A percentile compares a stretch with the other conserved stretches of the same genome.
Conservation (phyloP, 345 rosid genomes). For the Crucihimalaya himalaica region DNA sequence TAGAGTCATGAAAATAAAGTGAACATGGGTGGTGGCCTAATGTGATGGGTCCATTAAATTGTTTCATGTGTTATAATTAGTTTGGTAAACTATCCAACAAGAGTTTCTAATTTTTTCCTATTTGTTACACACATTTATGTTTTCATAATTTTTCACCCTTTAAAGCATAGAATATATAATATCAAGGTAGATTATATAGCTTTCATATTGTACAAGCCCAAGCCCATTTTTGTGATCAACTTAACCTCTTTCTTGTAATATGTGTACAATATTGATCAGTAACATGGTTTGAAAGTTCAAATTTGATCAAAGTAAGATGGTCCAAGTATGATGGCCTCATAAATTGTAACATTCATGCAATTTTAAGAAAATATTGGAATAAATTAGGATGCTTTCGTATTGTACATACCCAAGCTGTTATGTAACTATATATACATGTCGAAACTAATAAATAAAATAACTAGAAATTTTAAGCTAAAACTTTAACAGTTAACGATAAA, state of each 20-base stretch:
- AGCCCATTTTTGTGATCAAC: not conserved
- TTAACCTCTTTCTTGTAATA: not conserved
- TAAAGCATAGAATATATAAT: not conserved
- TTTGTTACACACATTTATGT: not conserved
- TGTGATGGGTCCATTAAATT: constrained; percentile 31
- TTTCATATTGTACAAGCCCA: not conserved
- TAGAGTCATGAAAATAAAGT: constrained; percentile 11
- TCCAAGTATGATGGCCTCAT: not conserved
- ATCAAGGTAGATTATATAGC: not conserved
- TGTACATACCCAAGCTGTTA: no score
- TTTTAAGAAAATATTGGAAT: no score
- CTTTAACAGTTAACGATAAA: no score
- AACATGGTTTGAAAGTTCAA: not conserved
- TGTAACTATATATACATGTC: no score
- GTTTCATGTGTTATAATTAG: constrained; percentile 2
- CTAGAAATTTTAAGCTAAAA: no score
- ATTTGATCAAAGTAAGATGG: not conserved
- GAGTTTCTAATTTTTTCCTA: not conserved
- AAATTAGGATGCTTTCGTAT: no score
- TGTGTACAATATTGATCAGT: not conserved
- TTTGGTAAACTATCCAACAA: constrained; percentile 26
- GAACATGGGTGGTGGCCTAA: constrained; percentile 21
- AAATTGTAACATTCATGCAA: no score
- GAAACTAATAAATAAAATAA: no score
- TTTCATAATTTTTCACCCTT: not conserved